Conservation (phyloP, 2,329 filamentous ascomycete species). For the Pseudogymnoascus sp. region DNA sequence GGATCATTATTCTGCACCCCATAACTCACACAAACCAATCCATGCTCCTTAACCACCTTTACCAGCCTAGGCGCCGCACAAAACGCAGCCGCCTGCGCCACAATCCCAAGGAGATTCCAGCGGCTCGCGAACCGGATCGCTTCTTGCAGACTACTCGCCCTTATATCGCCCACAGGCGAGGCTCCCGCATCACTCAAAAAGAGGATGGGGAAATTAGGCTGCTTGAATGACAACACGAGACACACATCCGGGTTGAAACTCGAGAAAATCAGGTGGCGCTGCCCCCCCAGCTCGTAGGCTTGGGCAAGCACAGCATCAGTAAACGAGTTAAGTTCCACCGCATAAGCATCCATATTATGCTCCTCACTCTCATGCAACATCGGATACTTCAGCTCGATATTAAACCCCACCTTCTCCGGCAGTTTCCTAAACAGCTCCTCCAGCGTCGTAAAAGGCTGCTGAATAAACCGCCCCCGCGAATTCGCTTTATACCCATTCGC, state of each 20-base stretch:
- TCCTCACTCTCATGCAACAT: constrained; percentile 95
- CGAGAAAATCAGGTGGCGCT: constrained; percentile 92
- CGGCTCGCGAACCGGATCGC: constrained; percentile 88
- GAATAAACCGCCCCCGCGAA: constrained; percentile 86
- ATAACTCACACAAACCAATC: constrained; percentile 90
- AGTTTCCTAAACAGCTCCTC: constrained; percentile 87
- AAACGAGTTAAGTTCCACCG: constrained; percentile 91
- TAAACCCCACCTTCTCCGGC: constrained; percentile 80
- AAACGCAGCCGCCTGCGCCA: constrained; percentile 79
- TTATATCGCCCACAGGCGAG: constrained; percentile 75
- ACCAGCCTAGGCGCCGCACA: constrained; percentile 85
- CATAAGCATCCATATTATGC: constrained; percentile 94
- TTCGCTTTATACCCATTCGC: constrained; percentile 94
- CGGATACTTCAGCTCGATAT: constrained; percentile 98
- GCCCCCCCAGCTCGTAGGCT: constrained; percentile 68
- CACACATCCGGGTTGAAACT: constrained; percentile 98
- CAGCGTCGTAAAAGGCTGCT: constrained; percentile 89
- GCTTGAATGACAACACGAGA: constrained; percentile 88
- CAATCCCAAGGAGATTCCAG: constrained; percentile 91
- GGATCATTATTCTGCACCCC: constrained; percentile 86
- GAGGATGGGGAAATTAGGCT: constrained; percentile 90
- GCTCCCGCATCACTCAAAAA: constrained; percentile 89
- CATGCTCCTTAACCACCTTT: constrained; percentile 86
- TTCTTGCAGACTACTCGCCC: constrained; percentile 87
- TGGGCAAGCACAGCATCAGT: constrained; percentile 86